phyloP scores from a whole-genome alignment of 306 rosid genomes.

The Trifolium repens region DNA sequence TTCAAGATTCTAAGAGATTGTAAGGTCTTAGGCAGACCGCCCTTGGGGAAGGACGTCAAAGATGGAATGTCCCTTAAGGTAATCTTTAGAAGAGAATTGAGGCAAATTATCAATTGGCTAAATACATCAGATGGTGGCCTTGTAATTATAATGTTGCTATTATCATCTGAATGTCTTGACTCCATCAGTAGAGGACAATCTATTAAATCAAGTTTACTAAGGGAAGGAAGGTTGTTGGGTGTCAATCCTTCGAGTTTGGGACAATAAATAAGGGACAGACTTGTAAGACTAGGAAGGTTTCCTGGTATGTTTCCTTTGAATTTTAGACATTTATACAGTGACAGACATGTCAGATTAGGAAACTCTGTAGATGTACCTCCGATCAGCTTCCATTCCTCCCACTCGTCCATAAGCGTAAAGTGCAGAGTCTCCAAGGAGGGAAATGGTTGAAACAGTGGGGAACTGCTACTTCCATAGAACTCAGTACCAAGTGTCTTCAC shows the following conservation, averaged over 20 bases:
- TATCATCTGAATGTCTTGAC: neutral
- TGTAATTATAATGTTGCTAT: neutral
- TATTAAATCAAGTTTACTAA: neutral
- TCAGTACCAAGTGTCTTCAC: constrained; percentile 7
- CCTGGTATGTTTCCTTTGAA: constrained; percentile 27
- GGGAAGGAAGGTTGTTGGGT: neutral
- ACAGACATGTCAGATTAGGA: neutral
- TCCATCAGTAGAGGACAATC: neutral
- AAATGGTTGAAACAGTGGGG: constrained; percentile 25
- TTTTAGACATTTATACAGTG: neutral
- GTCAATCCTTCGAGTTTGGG: constrained; percentile 17
- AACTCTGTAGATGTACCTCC: neutral
- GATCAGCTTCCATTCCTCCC: constrained; percentile 38
- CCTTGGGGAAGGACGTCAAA: neutral
- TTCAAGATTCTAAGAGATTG: neutral
- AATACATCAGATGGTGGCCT: neutral
- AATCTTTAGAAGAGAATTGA: neutral
- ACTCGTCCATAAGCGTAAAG: neutral
- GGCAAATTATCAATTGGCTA: neutral
- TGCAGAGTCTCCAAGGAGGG: neutral
- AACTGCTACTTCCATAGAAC: constrained; percentile 16
- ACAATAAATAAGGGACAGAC: neutral
- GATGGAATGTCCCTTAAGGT: neutral
- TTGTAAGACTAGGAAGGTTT: neutral
- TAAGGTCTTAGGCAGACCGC: constrained; percentile 7